Base-by-base conservation (phyloP, 228 moss, liverwort and hornwort genomes). In the Sphagnum magellanicum region DNA sequence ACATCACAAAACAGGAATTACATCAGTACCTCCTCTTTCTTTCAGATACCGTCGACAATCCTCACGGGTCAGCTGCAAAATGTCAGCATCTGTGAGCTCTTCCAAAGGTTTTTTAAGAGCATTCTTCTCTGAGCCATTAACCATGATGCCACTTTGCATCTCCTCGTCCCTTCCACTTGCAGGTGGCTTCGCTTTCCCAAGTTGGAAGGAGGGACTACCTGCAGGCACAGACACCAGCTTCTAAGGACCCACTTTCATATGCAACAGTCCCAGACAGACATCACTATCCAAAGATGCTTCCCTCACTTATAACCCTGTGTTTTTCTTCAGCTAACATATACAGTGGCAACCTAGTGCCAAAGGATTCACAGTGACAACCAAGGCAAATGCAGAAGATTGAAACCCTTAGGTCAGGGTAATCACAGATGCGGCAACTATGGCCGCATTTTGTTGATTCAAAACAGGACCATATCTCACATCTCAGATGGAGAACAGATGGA, bases 61-160 rank as follows among this genome's bases (percentile, higher is more conserved):
- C 7, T 78, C 81, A 50, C 64, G 48, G 6, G 74, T 49, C 8
- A 75, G 53, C 60, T 72, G 74, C 75, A 75, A 65, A 5, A 75
- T 73, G 63, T 73, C 78, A 53, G 70, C 65, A 55, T 67, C 70
- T 16, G 75, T 72, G 46, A 75, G 63, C 49, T 73, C 74, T 60
- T 70, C 81, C 59, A 67, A 52, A 10, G 51, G 51, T 64, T 73
- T 73, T 55, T 57, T 55, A 46, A 5, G 15, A 8, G 16, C 3
- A 53, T 16, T 16, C 8, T 68, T 68, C 64, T 70, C 74, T 7
- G 71, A 58, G 57, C 62, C n/a, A 49, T 12, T 63, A 50, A 7
- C 63, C 16, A 14, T 49, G 50, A 50, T 48, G 11, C 53, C 51
- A 50, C 51, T 64, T 53, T 67, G 71, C 70, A 67, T 63, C 5